Evolutionary conservation across 208 protist species (phyloP).

Genomic region (Willaertia magna): DNA sequence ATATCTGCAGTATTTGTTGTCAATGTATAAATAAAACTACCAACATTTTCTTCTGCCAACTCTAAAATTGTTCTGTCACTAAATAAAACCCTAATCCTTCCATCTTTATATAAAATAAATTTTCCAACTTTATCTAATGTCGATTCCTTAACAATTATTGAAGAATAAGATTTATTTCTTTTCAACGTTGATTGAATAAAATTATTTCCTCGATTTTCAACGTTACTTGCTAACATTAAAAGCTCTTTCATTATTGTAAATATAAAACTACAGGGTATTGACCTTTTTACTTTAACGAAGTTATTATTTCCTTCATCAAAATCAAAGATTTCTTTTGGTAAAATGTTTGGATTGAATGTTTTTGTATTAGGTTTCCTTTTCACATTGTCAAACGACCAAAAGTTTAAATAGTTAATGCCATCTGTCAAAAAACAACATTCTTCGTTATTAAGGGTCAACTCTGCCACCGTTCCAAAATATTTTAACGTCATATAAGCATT

Average conservation of each 20-base stretch:
- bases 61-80: not conserved
- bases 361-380: not conserved
- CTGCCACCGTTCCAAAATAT: not conserved
- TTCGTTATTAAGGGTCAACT: not conserved
- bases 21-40: not conserved
- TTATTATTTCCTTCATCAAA: not conserved
- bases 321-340: not conserved
- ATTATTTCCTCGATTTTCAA: not conserved
- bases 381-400: not conserved
- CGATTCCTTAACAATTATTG: not conserved
- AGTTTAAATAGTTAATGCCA: not conserved
- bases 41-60: not conserved
- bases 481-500: not conserved
- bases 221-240: not conserved
- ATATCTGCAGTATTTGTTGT: not conserved
- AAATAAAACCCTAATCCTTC: not conserved
- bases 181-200: not conserved
- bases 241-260: not conserved
- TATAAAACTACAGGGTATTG: not conserved
- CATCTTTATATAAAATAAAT: not conserved
- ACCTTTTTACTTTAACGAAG: not conserved
- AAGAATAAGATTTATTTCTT: not conserved
- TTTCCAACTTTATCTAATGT: not conserved
- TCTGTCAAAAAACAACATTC: not conserved
- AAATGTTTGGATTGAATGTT: not conserved